Base-by-base conservation (phyloP, 805 yeast genomes). In the Metschnikowia cerradonensis region DNA sequence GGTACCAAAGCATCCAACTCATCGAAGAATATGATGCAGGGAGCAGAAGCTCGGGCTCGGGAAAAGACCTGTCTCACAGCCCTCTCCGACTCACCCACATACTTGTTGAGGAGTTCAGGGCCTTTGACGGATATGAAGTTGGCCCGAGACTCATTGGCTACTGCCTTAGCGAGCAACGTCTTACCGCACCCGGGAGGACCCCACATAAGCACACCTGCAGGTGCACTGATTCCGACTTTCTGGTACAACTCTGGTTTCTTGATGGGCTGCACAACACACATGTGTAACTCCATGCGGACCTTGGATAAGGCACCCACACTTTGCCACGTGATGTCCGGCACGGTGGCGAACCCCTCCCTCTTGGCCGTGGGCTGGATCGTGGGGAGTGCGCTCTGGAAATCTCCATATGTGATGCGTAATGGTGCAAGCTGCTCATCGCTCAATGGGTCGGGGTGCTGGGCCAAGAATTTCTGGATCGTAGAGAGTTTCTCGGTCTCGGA, bases 161-260 rank as follows among this genome's bases (percentile, higher is more conserved):
- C 98, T 2, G 99, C 99, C 63, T 94, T 94, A 0, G 98, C 98
- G 30, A 94, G 74, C 45, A 94, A 75, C 0, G 99, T 94, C 65
- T 94, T 94, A 78, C 99, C 99, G 72, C 98, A 94, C 35, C 99
- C 99, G 3, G 99, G 99, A 1, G 99, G 99, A 0, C 99, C 99
- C 99, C 99, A 94, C 76, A 94, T 79, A 23, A 94, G 71, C 1
- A 94, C 99, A 51, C 99, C 99, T 0, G 96, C 90, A 2, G 98
- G 98, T 0, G 97, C 97, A 49, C 90, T 82, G 40, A 94, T 91
- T 67, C 99, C 99, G 10, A 91, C 97, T 52, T 84, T 82, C 55
- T 82, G 84, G 64, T 88, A 94, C 19, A 92, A 71, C 55, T 92
- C 97, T 1, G 99, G 99, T 56, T 88, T 81, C 62, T 86, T 84